phyloP scores from a whole-genome alignment of 2,329 filamentous ascomycete genomes.

The Aphanocladium album region DNA sequence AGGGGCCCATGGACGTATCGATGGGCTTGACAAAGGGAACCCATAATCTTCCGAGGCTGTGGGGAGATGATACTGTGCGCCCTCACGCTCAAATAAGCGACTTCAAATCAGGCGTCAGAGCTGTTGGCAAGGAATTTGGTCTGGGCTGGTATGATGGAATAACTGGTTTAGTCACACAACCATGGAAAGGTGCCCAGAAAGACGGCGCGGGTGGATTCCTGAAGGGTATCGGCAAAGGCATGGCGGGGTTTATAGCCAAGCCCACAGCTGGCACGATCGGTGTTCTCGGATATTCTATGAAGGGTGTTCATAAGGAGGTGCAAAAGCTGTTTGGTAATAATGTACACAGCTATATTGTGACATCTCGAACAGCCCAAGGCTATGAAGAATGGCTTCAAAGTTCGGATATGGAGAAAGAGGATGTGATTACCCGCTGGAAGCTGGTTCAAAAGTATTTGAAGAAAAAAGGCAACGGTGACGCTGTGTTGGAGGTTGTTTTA shows the following conservation, averaged over 20 bases:
- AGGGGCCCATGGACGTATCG: neutral
- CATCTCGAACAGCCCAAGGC: conserved; percentile 65
- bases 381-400: conserved; percentile 55
- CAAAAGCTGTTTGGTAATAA: conserved; percentile 57
- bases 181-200: neutral
- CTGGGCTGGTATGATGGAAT: neutral
- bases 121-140: neutral
- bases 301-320: neutral
- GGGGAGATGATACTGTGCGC: neutral
- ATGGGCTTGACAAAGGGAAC: neutral
- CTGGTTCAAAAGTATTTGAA: conserved; percentile 17
- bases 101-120: neutral
- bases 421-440: conserved; percentile 57
- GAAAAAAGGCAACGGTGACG: conserved; percentile 14
- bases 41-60: neutral
- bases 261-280: neutral
- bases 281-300: neutral
- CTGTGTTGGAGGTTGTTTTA: conserved; percentile 19
- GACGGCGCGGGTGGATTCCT: neutral
- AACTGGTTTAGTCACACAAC: neutral
- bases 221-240: neutral
- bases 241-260: neutral
- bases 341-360: conserved; percentile 67
- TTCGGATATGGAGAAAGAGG: conserved; percentile 49
- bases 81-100: neutral